Evolutionary conservation across 768 basidiomycete genomes (phyloP).

Genomic region (Tricholoma furcatifolium): DNA sequence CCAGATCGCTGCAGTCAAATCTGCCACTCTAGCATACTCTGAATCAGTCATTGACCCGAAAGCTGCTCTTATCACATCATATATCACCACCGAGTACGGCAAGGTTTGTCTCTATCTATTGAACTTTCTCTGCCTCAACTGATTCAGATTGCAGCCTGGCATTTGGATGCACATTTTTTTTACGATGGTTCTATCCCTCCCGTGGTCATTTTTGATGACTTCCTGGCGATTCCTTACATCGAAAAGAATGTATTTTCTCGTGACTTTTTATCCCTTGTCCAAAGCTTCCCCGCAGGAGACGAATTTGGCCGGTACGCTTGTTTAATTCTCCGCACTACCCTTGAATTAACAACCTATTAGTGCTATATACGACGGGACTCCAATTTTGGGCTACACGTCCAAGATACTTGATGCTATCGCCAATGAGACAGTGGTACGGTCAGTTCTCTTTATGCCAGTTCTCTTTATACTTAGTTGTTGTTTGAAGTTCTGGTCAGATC

Average conservation of each 20-base stretch:
- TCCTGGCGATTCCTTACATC: conserved; percentile 43
- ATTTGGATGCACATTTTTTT: conserved; percentile 47
- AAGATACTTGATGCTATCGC: too few species aligned
- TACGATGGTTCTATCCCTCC: conserved; percentile 54
- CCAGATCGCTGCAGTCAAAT: conserved; percentile 22
- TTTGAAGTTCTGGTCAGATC: conserved; percentile 45
- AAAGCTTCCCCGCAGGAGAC: conserved; percentile 31
- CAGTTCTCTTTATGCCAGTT: conserved; percentile 27
- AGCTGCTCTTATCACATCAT: conserved; percentile 47
- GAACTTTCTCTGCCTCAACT: too few species aligned
- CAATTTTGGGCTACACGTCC: too few species aligned
- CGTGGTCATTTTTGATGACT: conserved; percentile 49
- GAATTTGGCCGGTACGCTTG: conserved; percentile 25
- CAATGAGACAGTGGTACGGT: too few species aligned
- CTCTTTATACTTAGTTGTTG: conserved; percentile 35
- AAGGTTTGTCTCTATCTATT: too few species aligned
- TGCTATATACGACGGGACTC: neutral
- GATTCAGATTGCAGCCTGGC: conserved; percentile 11
- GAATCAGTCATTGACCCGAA: conserved; percentile 47
- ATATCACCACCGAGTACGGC: conserved; percentile 37
- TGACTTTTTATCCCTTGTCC: conserved; percentile 40
- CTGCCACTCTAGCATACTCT: conserved; percentile 40
- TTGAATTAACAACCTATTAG: neutral
- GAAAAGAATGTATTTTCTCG: conserved; percentile 37
- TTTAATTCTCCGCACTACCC: conserved; percentile 3